phyloP scores from a whole-genome alignment of 2,329 filamentous ascomycete genomes.

The Botrytis galanthina region DNA sequence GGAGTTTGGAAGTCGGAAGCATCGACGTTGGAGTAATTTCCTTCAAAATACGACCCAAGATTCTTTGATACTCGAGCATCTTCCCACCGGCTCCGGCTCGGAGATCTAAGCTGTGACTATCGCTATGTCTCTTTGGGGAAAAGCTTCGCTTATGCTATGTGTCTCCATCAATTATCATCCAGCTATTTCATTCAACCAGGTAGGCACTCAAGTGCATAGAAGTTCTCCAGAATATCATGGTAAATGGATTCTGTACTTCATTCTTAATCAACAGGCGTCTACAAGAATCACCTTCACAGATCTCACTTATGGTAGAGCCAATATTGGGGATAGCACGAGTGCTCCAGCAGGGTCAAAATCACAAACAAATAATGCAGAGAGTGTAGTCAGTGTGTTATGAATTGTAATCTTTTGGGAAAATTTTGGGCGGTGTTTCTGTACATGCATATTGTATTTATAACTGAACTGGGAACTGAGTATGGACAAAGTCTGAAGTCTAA shows the following conservation, averaged over 20 bases:
- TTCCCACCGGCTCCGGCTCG: neutral
- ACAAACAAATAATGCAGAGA: neutral
- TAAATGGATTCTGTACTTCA: neutral
- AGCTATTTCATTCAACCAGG: neutral
- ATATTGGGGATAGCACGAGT: neutral
- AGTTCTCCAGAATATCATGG: neutral
- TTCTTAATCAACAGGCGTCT: neutral
- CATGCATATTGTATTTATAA: neutral
- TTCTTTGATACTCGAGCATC: neutral
- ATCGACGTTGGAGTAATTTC: neutral
- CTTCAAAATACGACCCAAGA: neutral
- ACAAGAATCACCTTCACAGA: neutral
- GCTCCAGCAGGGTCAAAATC: neutral
- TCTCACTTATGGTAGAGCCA: neutral
- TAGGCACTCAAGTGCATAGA: neutral
- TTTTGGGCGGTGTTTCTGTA: neutral
- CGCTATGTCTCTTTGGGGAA: neutral
- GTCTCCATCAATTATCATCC: neutral
- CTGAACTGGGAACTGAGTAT: neutral
- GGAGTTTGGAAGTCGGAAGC: neutral
- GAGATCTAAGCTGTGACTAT: neutral
- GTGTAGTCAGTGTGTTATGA: neutral
- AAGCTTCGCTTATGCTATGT: neutral
- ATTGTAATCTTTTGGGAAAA: neutral
- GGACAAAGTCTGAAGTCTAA: neutral